These are phyloP conservation scores for Mucor indicus DNA, from an alignment of 371 early-diverging fungal genomes.

Conservation along the genomic window DNA sequence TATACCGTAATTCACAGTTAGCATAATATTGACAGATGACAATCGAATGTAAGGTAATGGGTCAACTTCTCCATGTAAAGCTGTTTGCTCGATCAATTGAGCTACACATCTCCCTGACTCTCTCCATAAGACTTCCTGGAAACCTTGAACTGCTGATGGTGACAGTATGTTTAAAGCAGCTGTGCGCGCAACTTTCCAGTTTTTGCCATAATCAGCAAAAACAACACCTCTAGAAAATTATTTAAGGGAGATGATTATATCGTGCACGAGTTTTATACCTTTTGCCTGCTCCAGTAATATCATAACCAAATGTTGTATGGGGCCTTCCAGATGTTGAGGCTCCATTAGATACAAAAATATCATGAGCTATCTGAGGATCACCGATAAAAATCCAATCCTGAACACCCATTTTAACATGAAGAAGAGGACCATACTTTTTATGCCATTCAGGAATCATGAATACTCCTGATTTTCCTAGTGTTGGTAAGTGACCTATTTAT, in stretches of 20 bases:
- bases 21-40: conserved; percentile 5
- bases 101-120: conserved; percentile 4
- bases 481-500: conserved; percentile 11
- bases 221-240: conserved; percentile 1
- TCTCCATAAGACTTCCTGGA: background rate
- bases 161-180: conserved; percentile 3
- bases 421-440: conserved; percentile 13
- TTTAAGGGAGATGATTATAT: background rate
- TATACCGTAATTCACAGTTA: conserved; percentile 5
- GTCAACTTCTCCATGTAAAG: background rate
- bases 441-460: conserved; percentile 20
- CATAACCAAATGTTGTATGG: conserved; percentile 7
- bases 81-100: conserved; percentile 4
- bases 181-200: conserved; percentile 14
- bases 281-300: conserved; percentile 3
- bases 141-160: conserved; percentile 2
- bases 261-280: conserved; percentile 5
- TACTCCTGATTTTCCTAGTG: conserved; percentile 5
- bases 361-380: conserved; percentile 15
- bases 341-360: conserved; percentile 12
- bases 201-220: background rate
- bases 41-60: conserved; percentile 6
- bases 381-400: conserved; percentile 21
- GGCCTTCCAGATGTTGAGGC: conserved; percentile 11
- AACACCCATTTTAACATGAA: conserved; percentile 12